Evolutionary conservation across 768 basidiomycete species (phyloP).

Genomic region (Suillus variegatus): DNA sequence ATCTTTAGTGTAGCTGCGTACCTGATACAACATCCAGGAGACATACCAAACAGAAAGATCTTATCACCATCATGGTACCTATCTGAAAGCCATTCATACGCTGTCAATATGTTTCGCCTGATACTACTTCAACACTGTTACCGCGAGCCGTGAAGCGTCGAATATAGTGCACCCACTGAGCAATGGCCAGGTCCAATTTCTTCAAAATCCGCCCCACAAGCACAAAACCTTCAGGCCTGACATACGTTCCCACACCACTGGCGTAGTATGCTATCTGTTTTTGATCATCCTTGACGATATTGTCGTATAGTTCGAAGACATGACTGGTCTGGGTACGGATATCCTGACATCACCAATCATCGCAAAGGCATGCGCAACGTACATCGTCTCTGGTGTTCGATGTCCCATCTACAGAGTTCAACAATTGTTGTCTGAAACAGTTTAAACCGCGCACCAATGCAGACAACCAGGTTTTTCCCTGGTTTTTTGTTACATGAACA

Average conservation of each 20-base stretch:
- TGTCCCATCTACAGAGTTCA: background rate
- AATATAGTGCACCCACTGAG: slow-evolving; percentile 30
- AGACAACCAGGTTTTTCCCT: background rate
- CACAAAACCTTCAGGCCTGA: slow-evolving; percentile 27
- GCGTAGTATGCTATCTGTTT: slow-evolving; percentile 37
- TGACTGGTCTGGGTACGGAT: slow-evolving; percentile 35
- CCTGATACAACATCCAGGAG: background rate
- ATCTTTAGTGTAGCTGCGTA: background rate
- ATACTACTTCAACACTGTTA: background rate
- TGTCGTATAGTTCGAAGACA: slow-evolving; percentile 37
- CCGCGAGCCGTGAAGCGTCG: background rate
- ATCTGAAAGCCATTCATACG: background rate
- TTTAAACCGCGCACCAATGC: background rate
- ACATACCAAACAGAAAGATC: slow-evolving; percentile 7
- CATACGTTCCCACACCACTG: slow-evolving; percentile 40
- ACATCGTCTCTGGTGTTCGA: background rate
- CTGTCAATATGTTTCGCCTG: background rate
- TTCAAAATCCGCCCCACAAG: slow-evolving; percentile 21
- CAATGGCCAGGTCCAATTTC: slow-evolving; percentile 39
- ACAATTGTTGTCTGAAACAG: background rate
- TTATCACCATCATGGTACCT: slow-evolving; percentile 5
- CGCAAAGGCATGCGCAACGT: background rate
- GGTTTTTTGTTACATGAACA: background rate
- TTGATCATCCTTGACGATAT: slow-evolving; percentile 21
- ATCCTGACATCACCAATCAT: background rate